phyloP scores from a whole-genome alignment of 306 rosid genomes.

The Malus asiatica region DNA sequence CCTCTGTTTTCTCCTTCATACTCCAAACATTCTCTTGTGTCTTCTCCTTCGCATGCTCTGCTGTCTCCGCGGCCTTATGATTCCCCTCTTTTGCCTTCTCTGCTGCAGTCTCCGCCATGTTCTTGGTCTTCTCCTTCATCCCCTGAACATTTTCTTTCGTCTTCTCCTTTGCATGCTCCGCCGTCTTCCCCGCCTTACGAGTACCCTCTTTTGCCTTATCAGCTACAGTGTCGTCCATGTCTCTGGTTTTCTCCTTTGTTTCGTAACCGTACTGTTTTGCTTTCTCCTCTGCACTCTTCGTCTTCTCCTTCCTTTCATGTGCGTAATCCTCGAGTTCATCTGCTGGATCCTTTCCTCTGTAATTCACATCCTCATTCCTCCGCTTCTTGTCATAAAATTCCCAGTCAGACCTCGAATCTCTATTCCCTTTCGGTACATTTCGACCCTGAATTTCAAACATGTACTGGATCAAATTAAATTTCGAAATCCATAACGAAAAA shows the following conservation, averaged over 20 bases:
- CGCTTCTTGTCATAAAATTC: conserved; percentile 11
- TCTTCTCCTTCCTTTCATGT: conserved; percentile 4
- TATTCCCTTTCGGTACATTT: conserved; percentile 22
- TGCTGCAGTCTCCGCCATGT: not conserved
- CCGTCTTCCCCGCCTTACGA: conserved; percentile 1
- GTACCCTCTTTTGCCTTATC: conserved; percentile 8
- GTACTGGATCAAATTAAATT: not conserved
- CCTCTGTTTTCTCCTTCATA: conserved; percentile 24
- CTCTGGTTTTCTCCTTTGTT: conserved; percentile 29
- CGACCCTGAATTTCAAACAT: conserved; percentile 28
- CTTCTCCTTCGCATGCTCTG: conserved; percentile 32
- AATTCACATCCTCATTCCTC: conserved; percentile 10
- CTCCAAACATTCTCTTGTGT: conserved; percentile 22
- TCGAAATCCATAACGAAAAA: not conserved
- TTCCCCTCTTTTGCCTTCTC: conserved; percentile 24
- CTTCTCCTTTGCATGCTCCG: conserved; percentile 10
- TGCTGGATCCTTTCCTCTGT: conserved; percentile 5
- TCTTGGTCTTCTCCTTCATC: conserved; percentile 9
- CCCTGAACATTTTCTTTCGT: conserved; percentile 11
- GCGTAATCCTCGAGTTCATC: conserved; percentile 8
- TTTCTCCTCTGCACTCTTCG: conserved; percentile 18
- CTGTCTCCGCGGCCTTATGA: conserved; percentile 6
- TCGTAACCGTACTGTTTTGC: conserved; percentile 13
- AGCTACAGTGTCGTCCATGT: not conserved
- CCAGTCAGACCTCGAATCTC: conserved; percentile 16